phyloP scores from a whole-genome alignment of 139 green algal species.

The Chlorella sp. region DNA sequence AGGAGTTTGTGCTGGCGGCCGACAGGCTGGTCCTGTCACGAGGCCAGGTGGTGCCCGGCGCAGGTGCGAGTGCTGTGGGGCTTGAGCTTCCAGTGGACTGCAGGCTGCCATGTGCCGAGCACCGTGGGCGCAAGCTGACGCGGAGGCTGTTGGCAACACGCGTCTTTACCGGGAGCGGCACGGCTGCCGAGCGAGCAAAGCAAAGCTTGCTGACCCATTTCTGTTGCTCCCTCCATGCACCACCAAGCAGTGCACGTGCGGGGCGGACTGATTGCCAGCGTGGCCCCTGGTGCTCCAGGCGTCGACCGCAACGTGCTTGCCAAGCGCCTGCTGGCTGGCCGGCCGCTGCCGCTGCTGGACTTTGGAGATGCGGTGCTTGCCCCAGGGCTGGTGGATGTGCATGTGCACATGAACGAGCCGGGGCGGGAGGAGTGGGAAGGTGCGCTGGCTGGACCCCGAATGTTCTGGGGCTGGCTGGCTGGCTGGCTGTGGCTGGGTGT shows the following conservation, averaged over 20 bases:
- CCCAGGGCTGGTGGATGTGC: slow-evolving; percentile 92
- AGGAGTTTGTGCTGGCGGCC: slow-evolving; percentile 48
- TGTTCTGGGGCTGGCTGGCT: background rate
- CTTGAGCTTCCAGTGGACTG: background rate
- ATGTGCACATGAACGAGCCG: slow-evolving; percentile 96
- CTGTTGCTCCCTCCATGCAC: background rate
- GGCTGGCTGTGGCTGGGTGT: too few relatives aligned
- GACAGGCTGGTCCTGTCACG: slow-evolving; percentile 39
- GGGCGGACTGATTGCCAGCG: slow-evolving; percentile 38
- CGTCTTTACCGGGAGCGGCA: too few relatives aligned
- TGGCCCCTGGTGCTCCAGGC: background rate
- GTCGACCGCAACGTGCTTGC: background rate
- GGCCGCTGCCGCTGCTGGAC: slow-evolving; percentile 30
- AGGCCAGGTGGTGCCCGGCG: slow-evolving; percentile 13
- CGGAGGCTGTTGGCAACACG: too few relatives aligned
- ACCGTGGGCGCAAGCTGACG: too few relatives aligned
- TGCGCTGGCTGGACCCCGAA: slow-evolving; percentile 29
- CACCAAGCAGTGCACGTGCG: slow-evolving; percentile 46
- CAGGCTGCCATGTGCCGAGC: background rate
- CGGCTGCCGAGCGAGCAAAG: too few relatives aligned
- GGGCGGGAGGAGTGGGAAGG: slow-evolving; percentile 94
- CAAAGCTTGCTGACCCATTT: background rate
- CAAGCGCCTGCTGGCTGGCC: background rate
- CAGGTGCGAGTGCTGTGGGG: background rate
- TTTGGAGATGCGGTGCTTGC: slow-evolving; percentile 69